Conservation (phyloP, 2,329 filamentous ascomycete genomes). For the Aspergillus texensis region DNA sequence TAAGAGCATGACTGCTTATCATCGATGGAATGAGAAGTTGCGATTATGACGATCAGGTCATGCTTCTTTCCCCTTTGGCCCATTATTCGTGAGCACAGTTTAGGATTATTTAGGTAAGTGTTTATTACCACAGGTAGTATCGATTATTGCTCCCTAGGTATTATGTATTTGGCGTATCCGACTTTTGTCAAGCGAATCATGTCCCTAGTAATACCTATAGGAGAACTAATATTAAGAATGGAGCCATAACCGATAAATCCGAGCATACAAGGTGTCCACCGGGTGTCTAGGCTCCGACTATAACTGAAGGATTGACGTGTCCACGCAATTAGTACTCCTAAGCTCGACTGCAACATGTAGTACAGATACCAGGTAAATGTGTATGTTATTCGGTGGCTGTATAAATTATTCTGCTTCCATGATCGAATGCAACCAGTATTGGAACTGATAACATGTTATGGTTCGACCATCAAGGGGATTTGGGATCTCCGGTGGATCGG, state of each 20-base stretch:
- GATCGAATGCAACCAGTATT: neutral
- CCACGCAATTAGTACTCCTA: constrained; percentile 4
- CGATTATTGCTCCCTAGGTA: constrained; percentile 1
- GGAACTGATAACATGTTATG: neutral
- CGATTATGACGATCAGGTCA: neutral
- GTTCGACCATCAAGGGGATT: neutral
- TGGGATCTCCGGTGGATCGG: neutral
- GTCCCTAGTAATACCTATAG: constrained; percentile 1
- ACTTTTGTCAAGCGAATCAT: neutral
- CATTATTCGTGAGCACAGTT: too few relatives aligned
- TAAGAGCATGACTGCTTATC: neutral
- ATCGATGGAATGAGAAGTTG: neutral
- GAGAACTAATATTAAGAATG: constrained; percentile 8
- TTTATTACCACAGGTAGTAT: neutral
- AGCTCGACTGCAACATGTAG: constrained; percentile 1
- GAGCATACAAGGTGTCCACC: constrained; percentile 9
- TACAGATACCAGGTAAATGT: neutral
- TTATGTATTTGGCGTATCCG: constrained; percentile 1
- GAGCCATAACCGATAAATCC: constrained; percentile 13
- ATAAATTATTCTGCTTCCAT: neutral
- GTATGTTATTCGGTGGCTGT: neutral
- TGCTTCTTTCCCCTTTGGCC: too few relatives aligned
- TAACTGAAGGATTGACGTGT: constrained; percentile 10
- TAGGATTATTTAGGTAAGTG: neutral
- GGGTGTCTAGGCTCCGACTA: constrained; percentile 16